phyloP scores from a whole-genome alignment of 169 alveolate species.

The Perkinsus marinus region DNA sequence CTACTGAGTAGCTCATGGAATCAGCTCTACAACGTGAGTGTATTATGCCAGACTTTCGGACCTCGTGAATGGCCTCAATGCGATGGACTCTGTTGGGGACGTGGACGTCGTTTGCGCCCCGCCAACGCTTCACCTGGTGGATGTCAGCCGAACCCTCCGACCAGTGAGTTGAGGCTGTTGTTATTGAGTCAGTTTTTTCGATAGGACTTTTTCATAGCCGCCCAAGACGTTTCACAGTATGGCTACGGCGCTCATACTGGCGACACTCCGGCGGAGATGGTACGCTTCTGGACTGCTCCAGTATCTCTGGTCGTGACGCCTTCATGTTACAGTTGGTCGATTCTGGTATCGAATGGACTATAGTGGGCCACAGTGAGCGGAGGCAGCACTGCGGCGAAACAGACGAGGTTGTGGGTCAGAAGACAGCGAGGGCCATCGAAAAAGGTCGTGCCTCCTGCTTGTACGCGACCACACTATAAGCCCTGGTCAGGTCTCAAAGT shows the following conservation, averaged over 20 bases:
- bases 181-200: background rate
- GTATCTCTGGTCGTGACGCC: background rate
- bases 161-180: background rate
- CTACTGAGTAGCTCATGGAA: background rate
- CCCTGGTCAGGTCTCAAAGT: background rate
- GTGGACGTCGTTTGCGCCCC: background rate
- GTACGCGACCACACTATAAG: background rate
- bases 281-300: background rate
- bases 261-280: background rate
- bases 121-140: background rate
- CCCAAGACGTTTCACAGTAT: background rate
- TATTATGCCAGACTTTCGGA: background rate
- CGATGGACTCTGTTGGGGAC: background rate
- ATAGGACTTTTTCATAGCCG: background rate
- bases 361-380: constrained; percentile 96
- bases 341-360: constrained; percentile 78
- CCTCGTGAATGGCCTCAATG: background rate
- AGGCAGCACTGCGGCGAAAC: constrained; percentile 82
- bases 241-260: background rate
- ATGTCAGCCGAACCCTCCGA: background rate
- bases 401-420: constrained; percentile 79
- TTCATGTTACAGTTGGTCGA: constrained; percentile 39
- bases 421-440: constrained; percentile 46
- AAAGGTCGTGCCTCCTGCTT: background rate
- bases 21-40: background rate